A percentile compares a stretch with the other conserved stretches of the same genome.
These are phyloP conservation scores for Panellus pusillus DNA, from an alignment of 768 basidiomycete genomes.

Conservation along the genomic window DNA sequence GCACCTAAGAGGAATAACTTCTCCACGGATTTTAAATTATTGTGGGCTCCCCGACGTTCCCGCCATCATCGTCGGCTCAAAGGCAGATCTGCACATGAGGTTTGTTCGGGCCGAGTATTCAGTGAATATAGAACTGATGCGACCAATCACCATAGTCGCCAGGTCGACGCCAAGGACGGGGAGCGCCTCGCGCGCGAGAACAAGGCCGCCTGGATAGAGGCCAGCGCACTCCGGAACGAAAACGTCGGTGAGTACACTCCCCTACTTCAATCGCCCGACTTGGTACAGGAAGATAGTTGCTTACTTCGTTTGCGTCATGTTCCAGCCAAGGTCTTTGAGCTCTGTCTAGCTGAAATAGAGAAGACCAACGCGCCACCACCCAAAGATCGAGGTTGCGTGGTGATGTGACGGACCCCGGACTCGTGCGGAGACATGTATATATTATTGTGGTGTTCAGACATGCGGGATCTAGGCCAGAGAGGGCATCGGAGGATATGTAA, in stretches of 20 bases:
- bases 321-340: constrained; percentile 79
- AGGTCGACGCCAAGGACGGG: constrained; percentile 74
- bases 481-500: too few species aligned
- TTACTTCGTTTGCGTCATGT: constrained; percentile 1
- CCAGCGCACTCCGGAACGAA: constrained; percentile 81
- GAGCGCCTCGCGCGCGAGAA: constrained; percentile 70
- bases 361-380: constrained; percentile 4
- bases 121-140: constrained; percentile 20
- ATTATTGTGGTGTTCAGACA: background rate
- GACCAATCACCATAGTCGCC: constrained; percentile 50
- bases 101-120: constrained; percentile 35
- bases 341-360: constrained; percentile 82
- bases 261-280: background rate
- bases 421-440: background rate
- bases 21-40: constrained; percentile 64
- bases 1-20: background rate
- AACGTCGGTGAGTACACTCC: constrained; percentile 76
- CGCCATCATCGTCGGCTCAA: constrained; percentile 93
- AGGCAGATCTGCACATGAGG: constrained; percentile 80
- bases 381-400: background rate
- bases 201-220: constrained; percentile 82
- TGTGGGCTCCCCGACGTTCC: constrained; percentile 83
- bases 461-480: too few species aligned
- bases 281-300: background rate
- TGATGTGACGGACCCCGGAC: constrained; percentile 1